These are phyloP conservation scores for Pinus albicaulis DNA, from an alignment of 75 land plant species.

Conservation along the genomic window DNA sequence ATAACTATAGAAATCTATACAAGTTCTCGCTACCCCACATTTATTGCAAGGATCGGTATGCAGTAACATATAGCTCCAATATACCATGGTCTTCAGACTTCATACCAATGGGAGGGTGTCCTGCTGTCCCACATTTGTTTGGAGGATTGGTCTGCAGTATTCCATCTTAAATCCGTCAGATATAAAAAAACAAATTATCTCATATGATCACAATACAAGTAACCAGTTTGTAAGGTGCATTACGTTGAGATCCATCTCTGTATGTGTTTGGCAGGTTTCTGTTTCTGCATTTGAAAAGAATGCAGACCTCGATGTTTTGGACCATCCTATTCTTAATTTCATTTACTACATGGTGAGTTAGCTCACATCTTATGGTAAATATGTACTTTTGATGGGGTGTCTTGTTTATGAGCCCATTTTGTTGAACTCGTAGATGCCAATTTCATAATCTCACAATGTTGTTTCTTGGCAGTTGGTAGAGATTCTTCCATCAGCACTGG, in stretches of 20 bases:
- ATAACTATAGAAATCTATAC: no score
- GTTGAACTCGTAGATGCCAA: no score
- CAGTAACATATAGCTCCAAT: no score
- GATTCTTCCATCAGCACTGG: conserved; percentile 78
- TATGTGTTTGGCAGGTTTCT: conserved; percentile 44
- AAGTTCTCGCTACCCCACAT: no score
- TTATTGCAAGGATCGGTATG: no score
- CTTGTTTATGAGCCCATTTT: not conserved
- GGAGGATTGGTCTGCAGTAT: no score
- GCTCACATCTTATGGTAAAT: not conserved
- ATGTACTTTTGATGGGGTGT: not conserved
- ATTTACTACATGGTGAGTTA: conserved; percentile 80
- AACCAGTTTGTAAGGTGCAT: not conserved
- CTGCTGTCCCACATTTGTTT: no score
- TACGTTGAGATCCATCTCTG: not conserved
- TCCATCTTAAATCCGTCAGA: no score
- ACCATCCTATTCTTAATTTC: conserved; percentile 87
- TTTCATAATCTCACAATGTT: not conserved
- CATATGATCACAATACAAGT: not conserved
- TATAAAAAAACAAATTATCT: no score
- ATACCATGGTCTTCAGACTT: no score
- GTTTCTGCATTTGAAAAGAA: conserved; percentile 80
- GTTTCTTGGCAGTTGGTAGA: conserved; percentile 60
- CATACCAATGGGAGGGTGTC: no score
- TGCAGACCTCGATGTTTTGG: conserved; percentile 81